Conservation (phyloP, 306 rosid species). For the Begonia masoniana region DNA sequence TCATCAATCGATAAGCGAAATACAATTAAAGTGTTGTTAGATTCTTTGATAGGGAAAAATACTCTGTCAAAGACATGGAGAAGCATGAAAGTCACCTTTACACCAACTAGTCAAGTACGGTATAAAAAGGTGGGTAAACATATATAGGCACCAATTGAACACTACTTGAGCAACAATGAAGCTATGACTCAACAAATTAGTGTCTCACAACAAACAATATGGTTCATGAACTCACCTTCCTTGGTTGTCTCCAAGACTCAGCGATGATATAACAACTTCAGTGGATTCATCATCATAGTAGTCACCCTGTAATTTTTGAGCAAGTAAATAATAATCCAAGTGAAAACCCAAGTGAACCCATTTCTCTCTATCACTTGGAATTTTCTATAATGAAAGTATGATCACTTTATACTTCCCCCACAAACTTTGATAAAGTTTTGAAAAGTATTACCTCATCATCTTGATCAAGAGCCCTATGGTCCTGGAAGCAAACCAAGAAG, state of each 20-base stretch:
- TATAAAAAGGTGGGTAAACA: no score
- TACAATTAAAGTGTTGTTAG: no score
- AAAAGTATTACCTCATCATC: slow-evolving; percentile 72
- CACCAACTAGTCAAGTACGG: no score
- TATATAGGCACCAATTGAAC: no score
- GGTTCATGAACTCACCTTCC: slow-evolving; percentile 65
- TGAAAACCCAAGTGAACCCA: no score
- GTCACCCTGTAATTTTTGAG: slow-evolving; percentile 49
- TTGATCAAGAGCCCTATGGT: slow-evolving; percentile 53
- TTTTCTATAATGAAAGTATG: not conserved
- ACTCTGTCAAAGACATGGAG: no score
- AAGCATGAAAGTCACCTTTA: no score
- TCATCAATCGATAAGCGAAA: no score
- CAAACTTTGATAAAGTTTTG: not conserved
- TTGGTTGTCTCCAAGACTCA: slow-evolving; percentile 87
- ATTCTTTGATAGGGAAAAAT: no score
- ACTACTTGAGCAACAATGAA: no score
- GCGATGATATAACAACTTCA: slow-evolving; percentile 90
- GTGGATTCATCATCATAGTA: slow-evolving; percentile 97
- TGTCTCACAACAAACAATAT: not conserved
- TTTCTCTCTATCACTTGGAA: no score
- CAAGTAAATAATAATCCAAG: not conserved
- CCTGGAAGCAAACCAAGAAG: slow-evolving; percentile 36
- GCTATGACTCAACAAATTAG: no score
- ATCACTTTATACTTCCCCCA: not conserved